phyloP scores from a whole-genome alignment of 208 protist species.

The Trypanosoma cruzi region DNA sequence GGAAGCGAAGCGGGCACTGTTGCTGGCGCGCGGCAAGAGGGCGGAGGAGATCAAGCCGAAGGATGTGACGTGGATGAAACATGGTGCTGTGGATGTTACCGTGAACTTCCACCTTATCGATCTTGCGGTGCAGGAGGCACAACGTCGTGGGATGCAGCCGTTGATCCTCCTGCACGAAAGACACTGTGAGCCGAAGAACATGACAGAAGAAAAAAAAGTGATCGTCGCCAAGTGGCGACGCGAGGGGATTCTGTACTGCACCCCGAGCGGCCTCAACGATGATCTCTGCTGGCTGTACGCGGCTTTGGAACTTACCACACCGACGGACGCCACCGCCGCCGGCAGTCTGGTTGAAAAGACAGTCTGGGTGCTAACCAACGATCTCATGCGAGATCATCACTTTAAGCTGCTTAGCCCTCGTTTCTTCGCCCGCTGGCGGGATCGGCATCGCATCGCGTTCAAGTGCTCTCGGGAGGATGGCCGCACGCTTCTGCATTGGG shows the following conservation, averaged over 20 bases:
- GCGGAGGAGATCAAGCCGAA: conserved; percentile 32
- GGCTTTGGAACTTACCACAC: conserved; percentile 40
- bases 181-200: conserved; percentile 38
- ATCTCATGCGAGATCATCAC: conserved; percentile 87
- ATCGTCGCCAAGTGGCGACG: conserved; percentile 40
- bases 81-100: conserved; percentile 26
- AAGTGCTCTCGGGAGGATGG: conserved; percentile 42
- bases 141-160: conserved; percentile 38
- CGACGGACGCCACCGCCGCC: conserved; percentile 29
- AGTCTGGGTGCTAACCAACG: conserved; percentile 65
- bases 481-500: conserved; percentile 44
- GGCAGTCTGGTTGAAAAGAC: conserved; percentile 11
- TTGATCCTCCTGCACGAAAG: conserved; percentile 77
- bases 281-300: conserved; percentile 86
- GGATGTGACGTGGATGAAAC: conserved; percentile 35
- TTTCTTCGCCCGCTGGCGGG: conserved; percentile 67
- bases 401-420: conserved; percentile 72
- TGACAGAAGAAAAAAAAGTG: conserved; percentile 13
- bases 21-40: conserved; percentile 37
- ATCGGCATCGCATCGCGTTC: conserved; percentile 40
- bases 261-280: conserved; percentile 76
- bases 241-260: conserved; percentile 46
- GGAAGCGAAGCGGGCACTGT: conserved; percentile 26
- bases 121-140: conserved; percentile 37
- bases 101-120: conserved; percentile 57